Conservation (phyloP, 202 grass and related monocot genomes). For the Cymbopogon flexuosus region DNA sequence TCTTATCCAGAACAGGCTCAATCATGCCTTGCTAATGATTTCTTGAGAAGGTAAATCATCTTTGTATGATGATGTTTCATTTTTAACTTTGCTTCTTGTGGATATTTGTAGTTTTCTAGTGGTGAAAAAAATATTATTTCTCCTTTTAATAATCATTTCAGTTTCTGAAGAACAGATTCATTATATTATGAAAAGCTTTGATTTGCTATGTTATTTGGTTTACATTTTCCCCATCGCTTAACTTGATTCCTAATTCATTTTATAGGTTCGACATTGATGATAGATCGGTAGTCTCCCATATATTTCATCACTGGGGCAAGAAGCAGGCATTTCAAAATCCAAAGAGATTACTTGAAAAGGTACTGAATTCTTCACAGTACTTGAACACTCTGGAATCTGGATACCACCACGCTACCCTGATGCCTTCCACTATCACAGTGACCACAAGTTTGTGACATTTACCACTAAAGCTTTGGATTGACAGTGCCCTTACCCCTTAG, state of each 20-base stretch:
- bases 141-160: not conserved
- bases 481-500: not conserved
- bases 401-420: not conserved
- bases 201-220: not conserved
- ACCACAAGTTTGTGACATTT: not conserved
- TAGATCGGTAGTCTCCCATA: constrained; percentile 60
- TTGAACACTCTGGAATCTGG: constrained; percentile 3
- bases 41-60: constrained; percentile 60
- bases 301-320: constrained; percentile 82
- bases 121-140: constrained; percentile 3
- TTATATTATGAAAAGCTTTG: not conserved
- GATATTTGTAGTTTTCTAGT: not conserved
- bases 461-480: constrained; percentile 9
- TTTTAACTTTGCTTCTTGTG: not conserved
- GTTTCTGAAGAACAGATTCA: constrained; percentile 3
- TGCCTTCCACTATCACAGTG: not conserved
- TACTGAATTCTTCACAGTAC: constrained; percentile 23
- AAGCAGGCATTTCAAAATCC: constrained; percentile 76
- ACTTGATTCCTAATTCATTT: constrained; percentile 18
- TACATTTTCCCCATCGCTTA: not conserved
- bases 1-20: constrained; percentile 45
- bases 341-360: constrained; percentile 80
- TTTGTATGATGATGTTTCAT: constrained; percentile 17
- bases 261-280: constrained; percentile 69
- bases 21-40: constrained; percentile 51